Percentiles rank a stretch among this genome's conserved stretches.
Evolutionary conservation across 495 filamentous ascomycete genomes (phyloP).

Genomic region (Podospora appendiculata): DNA sequence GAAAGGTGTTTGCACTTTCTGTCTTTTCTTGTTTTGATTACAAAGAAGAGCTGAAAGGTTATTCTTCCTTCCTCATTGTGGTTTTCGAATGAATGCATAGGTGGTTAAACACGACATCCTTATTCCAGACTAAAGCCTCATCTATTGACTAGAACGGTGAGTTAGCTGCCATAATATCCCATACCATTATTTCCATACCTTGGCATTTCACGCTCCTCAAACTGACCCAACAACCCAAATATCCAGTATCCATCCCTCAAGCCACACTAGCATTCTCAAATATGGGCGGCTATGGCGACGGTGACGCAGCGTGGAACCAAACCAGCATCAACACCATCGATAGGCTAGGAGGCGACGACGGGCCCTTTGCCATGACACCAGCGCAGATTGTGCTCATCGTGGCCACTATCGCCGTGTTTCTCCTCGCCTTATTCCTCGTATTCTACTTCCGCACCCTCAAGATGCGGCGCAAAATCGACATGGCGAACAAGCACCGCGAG

Average conservation of each 20-base stretch:
- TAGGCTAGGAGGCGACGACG: not conserved
- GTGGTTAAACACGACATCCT: no score
- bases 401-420: slow-evolving; percentile 11
- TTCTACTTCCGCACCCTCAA: slow-evolving; percentile 15
- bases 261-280: not conserved
- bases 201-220: not conserved
- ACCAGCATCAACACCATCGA: not conserved
- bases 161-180: no score
- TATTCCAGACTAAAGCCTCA: no score
- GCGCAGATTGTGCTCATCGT: slow-evolving; percentile 15
- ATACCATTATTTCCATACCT: not conserved
- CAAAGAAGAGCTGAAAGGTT: no score
- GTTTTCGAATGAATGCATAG: no score
- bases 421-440: slow-evolving; percentile 6
- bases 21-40: no score
- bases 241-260: not conserved
- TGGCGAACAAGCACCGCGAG: slow-evolving; percentile 7
- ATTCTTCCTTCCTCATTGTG: no score
- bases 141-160: no score
- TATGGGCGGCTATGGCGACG: slow-evolving; percentile 9
- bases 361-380: slow-evolving; percentile 3
- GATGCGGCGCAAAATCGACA: slow-evolving; percentile 13
- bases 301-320: slow-evolving; percentile 3
- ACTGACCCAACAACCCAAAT: not conserved
- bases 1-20: no score